Base-by-base conservation (phyloP, 1,284 basidiomycete species). In the Boletellus deceptivus region DNA sequence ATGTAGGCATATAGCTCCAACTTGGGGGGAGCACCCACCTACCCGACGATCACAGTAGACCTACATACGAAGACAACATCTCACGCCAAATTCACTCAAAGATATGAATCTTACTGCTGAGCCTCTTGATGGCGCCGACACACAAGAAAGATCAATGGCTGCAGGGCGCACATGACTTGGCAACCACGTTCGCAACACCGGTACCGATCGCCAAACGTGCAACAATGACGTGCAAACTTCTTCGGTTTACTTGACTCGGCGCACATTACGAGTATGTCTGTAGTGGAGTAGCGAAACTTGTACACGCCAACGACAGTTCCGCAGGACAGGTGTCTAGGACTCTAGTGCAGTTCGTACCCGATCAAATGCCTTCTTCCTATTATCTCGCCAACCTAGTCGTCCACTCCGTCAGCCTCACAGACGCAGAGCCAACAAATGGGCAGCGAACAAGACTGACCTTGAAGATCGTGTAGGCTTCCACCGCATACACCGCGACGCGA, bases 391-490 rank as follows among this genome's bases (percentile, higher is more conserved):
- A 97, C 82, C 83, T 91, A 34, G 36, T 45, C 11, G 9, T 18
- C 4, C 40, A 24, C 7, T 17, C 22, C 25, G 37, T 65, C 36
- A 62, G 34, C 16, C 49, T n/a, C 33, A 24, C 16, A 25, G 20
- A 16, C 16, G 3, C 18, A 13, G 5, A 20, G 22, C 20, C 20
- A 20, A 20, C 4, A 82, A 80, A 72, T 20, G 10, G 13, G 6
- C 5, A 35, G 24, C 3, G 2, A 14, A 35, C 18, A 46, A 4
- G 8, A n/a, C 79, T 42, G 54, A 85, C 86, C 75, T 89, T 90
- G 76, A 89, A 94, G 62, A 94, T 88, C 33, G 86, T 86, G 65
- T 93, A 91, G 38, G 89, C 90, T 72, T 98, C 95, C 29, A 92
- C 72, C 48, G 86, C 94, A 68, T 95, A 96, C 49, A 98, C 73